These are phyloP conservation scores for Brasilioporus rufonigricans DNA, from an alignment of 768 basidiomycete species.

Conservation along the genomic window DNA sequence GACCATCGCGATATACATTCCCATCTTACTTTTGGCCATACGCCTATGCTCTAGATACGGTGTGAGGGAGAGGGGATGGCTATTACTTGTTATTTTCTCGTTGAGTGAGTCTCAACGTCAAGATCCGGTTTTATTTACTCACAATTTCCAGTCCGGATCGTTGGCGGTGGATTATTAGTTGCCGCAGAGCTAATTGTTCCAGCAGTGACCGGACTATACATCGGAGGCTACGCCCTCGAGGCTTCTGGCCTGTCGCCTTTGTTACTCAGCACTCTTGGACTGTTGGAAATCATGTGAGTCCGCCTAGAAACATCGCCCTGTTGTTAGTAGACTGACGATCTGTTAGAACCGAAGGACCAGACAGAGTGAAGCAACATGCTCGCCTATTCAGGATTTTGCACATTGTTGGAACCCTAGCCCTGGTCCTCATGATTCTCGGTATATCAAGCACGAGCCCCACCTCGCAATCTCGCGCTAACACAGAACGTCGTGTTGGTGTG, in stretches of 20 bases:
- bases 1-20: conserved; percentile 58
- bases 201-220: conserved; percentile 43
- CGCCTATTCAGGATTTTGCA: conserved; percentile 28
- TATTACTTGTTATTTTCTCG: conserved; percentile 63
- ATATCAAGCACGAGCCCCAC: conserved; percentile 19
- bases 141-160: conserved; percentile 47
- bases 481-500: conserved; percentile 34
- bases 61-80: conserved; percentile 60
- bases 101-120: conserved; percentile 39
- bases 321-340: conserved; percentile 1
- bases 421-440: conserved; percentile 35
- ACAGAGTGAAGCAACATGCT: conserved; percentile 11
- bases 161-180: conserved; percentile 55
- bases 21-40: conserved; percentile 46
- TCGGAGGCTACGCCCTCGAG: conserved; percentile 48
- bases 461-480: conserved; percentile 21
- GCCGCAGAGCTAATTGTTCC: conserved; percentile 47
- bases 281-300: conserved; percentile 36
- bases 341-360: conserved; percentile 31
- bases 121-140: not conserved
- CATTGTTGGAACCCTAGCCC: conserved; percentile 25
- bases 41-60: conserved; percentile 54
- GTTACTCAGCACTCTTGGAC: conserved; percentile 35
- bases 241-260: conserved; percentile 40
- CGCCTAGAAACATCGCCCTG: not conserved